These are phyloP conservation scores for Fraxinus greggii DNA, from an alignment of 305 asterid species.

Conservation along the genomic window DNA sequence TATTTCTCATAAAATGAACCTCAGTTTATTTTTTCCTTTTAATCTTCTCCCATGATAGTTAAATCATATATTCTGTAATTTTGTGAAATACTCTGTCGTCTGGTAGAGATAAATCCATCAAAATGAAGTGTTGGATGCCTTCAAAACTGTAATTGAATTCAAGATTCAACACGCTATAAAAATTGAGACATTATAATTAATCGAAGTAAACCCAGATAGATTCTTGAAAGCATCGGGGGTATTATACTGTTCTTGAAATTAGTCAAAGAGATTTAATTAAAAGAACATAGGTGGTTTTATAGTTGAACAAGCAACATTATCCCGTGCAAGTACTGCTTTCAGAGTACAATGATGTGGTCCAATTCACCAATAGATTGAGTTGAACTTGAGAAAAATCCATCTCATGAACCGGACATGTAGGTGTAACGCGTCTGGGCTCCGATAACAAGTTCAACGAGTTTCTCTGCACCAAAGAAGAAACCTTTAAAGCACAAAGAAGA, in stretches of 20 bases:
- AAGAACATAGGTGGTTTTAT: background rate
- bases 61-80: background rate
- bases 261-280: background rate
- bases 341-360: background rate
- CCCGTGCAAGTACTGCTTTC: background rate
- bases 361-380: background rate
- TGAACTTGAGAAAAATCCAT: background rate
- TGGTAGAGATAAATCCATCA: background rate
- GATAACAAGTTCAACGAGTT: constrained; percentile 72
- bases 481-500: background rate
- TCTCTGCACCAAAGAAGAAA: constrained; percentile 47
- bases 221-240: background rate
- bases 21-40: background rate
- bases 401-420: constrained; percentile 94
- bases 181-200: background rate
- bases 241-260: background rate
- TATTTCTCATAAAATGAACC: background rate
- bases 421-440: constrained; percentile 98
- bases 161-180: background rate
- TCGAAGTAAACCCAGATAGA: background rate
- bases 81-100: background rate
- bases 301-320: background rate
- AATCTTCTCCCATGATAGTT: background rate
- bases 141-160: background rate
- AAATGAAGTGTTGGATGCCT: background rate